A percentile compares a stretch with the other conserved stretches of the same genome.
phyloP scores from a whole-genome alignment of 2,329 filamentous ascomycete species.

The Penicillium sp. region DNA sequence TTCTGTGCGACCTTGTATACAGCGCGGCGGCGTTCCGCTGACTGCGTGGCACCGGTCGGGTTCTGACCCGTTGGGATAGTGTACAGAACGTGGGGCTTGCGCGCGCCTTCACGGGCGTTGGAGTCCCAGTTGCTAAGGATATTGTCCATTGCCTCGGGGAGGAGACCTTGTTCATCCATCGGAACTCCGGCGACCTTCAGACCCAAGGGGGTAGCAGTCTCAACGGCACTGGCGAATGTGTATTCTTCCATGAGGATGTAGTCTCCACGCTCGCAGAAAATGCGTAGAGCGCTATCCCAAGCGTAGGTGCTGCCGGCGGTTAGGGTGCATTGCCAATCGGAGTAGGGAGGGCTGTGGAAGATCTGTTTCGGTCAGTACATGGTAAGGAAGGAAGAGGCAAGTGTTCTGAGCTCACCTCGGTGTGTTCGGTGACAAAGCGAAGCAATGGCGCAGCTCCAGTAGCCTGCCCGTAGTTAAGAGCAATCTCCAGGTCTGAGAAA shows the following conservation, averaged over 20 bases:
- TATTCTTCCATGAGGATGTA: conserved; percentile 84
- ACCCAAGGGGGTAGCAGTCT: conserved; percentile 62
- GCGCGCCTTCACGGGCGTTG: conserved; percentile 48
- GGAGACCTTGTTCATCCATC: conserved; percentile 64
- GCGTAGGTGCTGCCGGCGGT: conserved; percentile 82
- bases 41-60: conserved; percentile 81
- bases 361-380: conserved; percentile 46
- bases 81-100: conserved; percentile 66
- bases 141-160: conserved; percentile 59
- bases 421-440: conserved; percentile 90
- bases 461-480: conserved; percentile 89
- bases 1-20: conserved; percentile 76
- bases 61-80: conserved; percentile 82
- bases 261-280: conserved; percentile 74
- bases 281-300: conserved; percentile 76
- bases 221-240: conserved; percentile 75
- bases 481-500: conserved; percentile 69
- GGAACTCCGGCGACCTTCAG: conserved; percentile 58
- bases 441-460: conserved; percentile 81
- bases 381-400: neutral
- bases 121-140: conserved; percentile 64
- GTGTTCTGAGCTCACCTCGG: conserved; percentile 54
- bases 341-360: conserved; percentile 78
- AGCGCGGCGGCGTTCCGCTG: conserved; percentile 61
- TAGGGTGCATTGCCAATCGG: conserved; percentile 82